These are phyloP conservation scores for Debaryomyces hansenii DNA, from an alignment of 805 yeast species.

Conservation along the genomic window DNA sequence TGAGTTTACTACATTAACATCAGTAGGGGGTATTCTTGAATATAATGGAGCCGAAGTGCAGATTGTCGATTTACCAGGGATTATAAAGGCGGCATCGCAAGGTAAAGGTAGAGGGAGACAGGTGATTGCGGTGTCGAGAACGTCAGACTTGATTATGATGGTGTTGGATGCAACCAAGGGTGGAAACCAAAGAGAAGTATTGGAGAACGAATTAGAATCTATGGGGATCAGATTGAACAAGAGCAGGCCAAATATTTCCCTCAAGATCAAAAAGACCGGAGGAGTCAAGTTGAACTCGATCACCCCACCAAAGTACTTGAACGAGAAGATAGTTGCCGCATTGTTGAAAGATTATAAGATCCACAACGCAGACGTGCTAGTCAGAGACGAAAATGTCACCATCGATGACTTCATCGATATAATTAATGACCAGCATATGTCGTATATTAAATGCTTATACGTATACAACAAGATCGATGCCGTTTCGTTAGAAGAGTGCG, in stretches of 20 bases:
- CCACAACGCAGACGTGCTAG: conserved; percentile 90
- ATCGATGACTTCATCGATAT: conserved; percentile 91
- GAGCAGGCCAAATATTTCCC: conserved; percentile 73
- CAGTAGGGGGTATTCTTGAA: conserved; percentile 94
- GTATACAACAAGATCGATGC: conserved; percentile 96
- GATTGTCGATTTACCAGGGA: conserved; percentile 96
- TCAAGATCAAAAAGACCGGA: conserved; percentile 81
- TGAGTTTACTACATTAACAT: conserved; percentile 93
- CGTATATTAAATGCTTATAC: conserved; percentile 87
- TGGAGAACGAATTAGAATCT: conserved; percentile 87
- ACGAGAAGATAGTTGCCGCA: conserved; percentile 75
- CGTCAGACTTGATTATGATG: conserved; percentile 91
- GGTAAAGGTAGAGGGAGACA: conserved; percentile 98
- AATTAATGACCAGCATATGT: conserved; percentile 82
- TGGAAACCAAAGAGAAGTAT: conserved; percentile 79
- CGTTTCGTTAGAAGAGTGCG: conserved; percentile 91
- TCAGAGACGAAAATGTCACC: conserved; percentile 85
- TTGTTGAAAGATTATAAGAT: conserved; percentile 83
- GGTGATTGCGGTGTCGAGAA: conserved; percentile 93
- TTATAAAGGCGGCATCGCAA: conserved; percentile 92
- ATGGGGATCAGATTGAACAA: conserved; percentile 92
- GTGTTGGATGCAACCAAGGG: conserved; percentile 95
- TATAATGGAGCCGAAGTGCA: conserved; percentile 97
- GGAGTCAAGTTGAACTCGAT: conserved; percentile 84
- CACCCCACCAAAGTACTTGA: conserved; percentile 77